phyloP scores from a whole-genome alignment of 129 eudicot genomes.

The Chrysanthemum makinoi region DNA sequence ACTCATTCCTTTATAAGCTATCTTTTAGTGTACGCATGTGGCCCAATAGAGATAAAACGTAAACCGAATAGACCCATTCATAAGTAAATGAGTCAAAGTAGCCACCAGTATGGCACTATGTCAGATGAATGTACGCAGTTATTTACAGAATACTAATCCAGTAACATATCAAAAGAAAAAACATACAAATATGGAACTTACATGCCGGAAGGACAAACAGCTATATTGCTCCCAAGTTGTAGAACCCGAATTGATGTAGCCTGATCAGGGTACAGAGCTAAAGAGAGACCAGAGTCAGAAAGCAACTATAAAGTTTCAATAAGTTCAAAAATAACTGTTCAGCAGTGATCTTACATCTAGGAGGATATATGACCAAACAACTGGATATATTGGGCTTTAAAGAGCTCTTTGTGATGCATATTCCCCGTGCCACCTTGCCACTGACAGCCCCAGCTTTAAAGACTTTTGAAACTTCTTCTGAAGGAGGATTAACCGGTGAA shows the following conservation, averaged over 20 bases:
- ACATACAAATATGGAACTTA: conserved; percentile 34
- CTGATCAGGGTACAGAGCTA: conserved; percentile 89
- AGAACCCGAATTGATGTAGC: conserved; percentile 64
- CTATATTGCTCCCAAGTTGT: conserved; percentile 76
- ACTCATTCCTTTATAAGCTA: neutral
- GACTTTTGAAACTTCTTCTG: conserved; percentile 32
- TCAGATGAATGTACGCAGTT: neutral
- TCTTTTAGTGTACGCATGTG: neutral
- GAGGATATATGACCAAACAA: conserved; percentile 82
- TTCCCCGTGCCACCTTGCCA: conserved; percentile 75
- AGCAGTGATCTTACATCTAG: conserved; percentile 63
- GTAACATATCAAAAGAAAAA: conserved; percentile 5
- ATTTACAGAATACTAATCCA: neutral
- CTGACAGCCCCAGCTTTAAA: conserved; percentile 23
- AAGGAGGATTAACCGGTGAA: conserved; percentile 31
- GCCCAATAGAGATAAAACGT: neutral
- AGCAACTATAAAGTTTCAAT: conserved; percentile 9
- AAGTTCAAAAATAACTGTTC: neutral
- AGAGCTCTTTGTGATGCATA: conserved; percentile 68
- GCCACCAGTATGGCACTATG: neutral
- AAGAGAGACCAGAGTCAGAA: conserved; percentile 26
- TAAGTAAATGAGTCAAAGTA: neutral
- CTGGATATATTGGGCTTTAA: conserved; percentile 59
- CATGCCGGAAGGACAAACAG: conserved; percentile 83
- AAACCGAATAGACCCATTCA: neutral